Evolutionary conservation across 306 rosid genomes (phyloP).

Genomic region (Purshia tridentata): DNA sequence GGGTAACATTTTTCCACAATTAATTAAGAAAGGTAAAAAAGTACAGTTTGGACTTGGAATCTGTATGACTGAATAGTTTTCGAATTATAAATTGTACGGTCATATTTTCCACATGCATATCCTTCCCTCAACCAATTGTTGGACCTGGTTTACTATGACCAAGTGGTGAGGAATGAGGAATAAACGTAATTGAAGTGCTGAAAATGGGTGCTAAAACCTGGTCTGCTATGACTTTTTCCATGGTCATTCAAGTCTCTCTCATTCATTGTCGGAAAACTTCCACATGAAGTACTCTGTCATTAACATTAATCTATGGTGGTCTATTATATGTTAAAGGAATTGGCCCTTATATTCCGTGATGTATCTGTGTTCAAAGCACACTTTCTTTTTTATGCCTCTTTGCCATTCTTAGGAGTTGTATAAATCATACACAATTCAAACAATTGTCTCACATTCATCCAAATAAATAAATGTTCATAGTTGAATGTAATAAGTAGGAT

Average conservation of each 20-base stretch:
- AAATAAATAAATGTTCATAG: too few species aligned
- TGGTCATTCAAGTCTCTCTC: not conserved
- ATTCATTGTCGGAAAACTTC: too few species aligned
- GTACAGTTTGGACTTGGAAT: not conserved
- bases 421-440: too few species aligned
- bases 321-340: too few species aligned
- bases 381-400: too few species aligned
- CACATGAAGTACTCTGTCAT: too few species aligned
- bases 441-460: too few species aligned
- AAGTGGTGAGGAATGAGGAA: not conserved
- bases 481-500: too few species aligned
- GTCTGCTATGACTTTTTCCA: constrained; percentile 9
- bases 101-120: not conserved
- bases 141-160: not conserved
- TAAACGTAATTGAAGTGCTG: not conserved
- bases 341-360: too few species aligned
- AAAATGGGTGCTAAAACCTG: not conserved
- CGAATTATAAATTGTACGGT: not conserved
- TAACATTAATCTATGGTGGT: too few species aligned
- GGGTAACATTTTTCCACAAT: not conserved
- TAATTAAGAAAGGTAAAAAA: not conserved
- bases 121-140: not conserved
- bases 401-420: too few species aligned
- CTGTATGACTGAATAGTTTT: not conserved
- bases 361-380: too few species aligned